A percentile compares a stretch with the other conserved stretches of the same genome.
Conservation (phyloP, 108 stramenopile species). For the Skeletonema grethae region DNA sequence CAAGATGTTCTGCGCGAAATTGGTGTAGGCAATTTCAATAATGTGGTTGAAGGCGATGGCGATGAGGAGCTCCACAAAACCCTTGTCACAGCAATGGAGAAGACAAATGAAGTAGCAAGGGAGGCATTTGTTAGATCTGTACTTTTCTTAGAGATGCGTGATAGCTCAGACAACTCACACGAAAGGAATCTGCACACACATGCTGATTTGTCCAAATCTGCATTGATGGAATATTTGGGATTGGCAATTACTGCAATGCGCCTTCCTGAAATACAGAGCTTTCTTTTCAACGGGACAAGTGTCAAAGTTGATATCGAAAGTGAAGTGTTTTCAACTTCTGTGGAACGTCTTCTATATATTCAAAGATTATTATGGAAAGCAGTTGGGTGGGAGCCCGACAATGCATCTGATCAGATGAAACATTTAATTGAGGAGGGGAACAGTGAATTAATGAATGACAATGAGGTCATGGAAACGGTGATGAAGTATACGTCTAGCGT, state of each 20-base stretch:
- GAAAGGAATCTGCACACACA: not conserved
- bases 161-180: not conserved
- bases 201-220: not conserved
- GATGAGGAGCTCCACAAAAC: not conserved
- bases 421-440: conserved; percentile 28
- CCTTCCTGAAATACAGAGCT: conserved; percentile 36
- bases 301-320: conserved; percentile 18
- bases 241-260: conserved; percentile 53
- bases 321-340: not conserved
- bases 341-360: conserved; percentile 53
- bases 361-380: conserved; percentile 57
- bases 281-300: conserved; percentile 32
- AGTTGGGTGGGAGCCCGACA: conserved; percentile 65
- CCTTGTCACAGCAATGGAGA: conserved; percentile 22
- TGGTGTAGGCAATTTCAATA: conserved; percentile 28
- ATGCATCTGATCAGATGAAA: conserved; percentile 48
- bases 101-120: conserved; percentile 41
- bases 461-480: conserved; percentile 33
- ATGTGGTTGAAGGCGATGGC: conserved; percentile 4
- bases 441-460: conserved; percentile 23
- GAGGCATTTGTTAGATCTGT: conserved; percentile 19
- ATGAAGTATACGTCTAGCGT: conserved; percentile 45
- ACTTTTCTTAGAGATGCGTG: conserved; percentile 22
- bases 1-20: conserved; percentile 22
- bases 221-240: conserved; percentile 59